A percentile compares a stretch with the other conserved stretches of the same genome.
These are phyloP conservation scores for Ascocoryne sarcoides DNA, from an alignment of 2,329 filamentous ascomycete species.

Conservation along the genomic window DNA sequence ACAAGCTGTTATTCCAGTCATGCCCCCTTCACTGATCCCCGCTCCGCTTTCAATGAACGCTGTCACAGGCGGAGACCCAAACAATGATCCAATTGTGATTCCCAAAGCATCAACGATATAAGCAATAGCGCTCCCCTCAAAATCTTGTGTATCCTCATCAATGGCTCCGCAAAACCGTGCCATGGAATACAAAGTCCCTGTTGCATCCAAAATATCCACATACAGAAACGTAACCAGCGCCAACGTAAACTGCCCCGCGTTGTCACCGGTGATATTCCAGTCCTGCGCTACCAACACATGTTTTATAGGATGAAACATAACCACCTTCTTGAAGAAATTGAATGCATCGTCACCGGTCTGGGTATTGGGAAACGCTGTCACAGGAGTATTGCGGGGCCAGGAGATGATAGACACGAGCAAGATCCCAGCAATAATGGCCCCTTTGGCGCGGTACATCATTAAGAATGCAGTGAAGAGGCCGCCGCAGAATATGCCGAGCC, in stretches of 20 bases:
- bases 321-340: conserved; percentile 82
- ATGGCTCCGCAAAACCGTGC: conserved; percentile 73
- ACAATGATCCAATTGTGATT: conserved; percentile 70
- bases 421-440: conserved; percentile 77
- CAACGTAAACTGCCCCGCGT: conserved; percentile 69
- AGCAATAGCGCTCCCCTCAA: conserved; percentile 74
- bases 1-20: conserved; percentile 77
- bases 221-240: conserved; percentile 86
- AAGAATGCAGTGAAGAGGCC: conserved; percentile 71
- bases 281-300: conserved; percentile 62
- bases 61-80: conserved; percentile 74
- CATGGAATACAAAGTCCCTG: conserved; percentile 84
- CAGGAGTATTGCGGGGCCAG: conserved; percentile 67
- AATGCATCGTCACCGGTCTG: conserved; percentile 60
- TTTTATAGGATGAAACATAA: conserved; percentile 71
- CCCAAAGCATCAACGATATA: conserved; percentile 75
- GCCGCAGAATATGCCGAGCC: conserved; percentile 82
- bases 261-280: conserved; percentile 56
- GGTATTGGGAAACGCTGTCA: conserved; percentile 76
- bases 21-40: conserved; percentile 79
- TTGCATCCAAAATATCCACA: conserved; percentile 81
- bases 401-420: conserved; percentile 79
- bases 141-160: conserved; percentile 76
- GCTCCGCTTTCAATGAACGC: conserved; percentile 86
- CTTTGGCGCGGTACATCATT: conserved; percentile 81